phyloP scores from a whole-genome alignment of 257 asterid genomes.

The Ballota nigra region DNA sequence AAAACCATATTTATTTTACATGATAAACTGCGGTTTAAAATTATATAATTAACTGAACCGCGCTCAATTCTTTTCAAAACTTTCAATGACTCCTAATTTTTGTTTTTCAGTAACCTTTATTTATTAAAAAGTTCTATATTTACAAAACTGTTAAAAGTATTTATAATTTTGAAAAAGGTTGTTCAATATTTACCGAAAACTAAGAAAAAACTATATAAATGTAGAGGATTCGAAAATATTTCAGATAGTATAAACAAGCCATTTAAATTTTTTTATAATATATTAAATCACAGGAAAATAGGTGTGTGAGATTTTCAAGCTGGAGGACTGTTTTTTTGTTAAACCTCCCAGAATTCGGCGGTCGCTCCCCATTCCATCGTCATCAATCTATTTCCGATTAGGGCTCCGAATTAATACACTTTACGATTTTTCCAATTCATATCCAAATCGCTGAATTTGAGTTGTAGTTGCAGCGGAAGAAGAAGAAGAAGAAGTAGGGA shows the following conservation, averaged over 20 bases:
- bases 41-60: too few relatives aligned
- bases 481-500: conserved; percentile 1
- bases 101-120: too few relatives aligned
- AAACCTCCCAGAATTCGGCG: conserved; percentile 8
- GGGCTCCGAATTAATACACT: background rate
- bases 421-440: background rate
- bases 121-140: too few relatives aligned
- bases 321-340: background rate
- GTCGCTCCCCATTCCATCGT: conserved; percentile 5
- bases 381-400: conserved; percentile 22
- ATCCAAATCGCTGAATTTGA: conserved; percentile 6
- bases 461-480: conserved; percentile 12
- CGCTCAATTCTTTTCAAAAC: too few relatives aligned
- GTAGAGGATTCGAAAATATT: background rate
- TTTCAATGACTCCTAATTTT: too few relatives aligned
- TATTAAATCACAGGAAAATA: background rate
- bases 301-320: background rate
- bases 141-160: too few relatives aligned
- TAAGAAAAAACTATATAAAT: background rate
- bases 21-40: too few relatives aligned
- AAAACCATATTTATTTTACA: too few relatives aligned
- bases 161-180: too few relatives aligned
- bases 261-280: too few relatives aligned
- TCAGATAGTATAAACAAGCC: background rate
- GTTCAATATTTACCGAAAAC: background rate